Percentiles rank a stretch among this genome's conserved stretches.
Conservation (phyloP, 768 basidiomycete species). For the Cystofilobasidium capitatum region DNA sequence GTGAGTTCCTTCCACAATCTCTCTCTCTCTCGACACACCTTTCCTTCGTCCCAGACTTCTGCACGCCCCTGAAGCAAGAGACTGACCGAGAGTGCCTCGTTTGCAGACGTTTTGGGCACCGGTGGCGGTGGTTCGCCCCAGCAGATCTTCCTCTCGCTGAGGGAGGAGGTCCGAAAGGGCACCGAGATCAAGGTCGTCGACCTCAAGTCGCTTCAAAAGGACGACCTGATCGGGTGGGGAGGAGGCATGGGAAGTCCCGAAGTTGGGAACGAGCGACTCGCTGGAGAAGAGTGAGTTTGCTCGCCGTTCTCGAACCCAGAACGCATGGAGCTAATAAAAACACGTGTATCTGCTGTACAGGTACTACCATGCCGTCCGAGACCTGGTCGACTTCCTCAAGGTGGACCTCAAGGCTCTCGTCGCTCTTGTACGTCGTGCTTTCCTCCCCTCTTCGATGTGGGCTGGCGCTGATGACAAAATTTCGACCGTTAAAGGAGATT, state of each 20-base stretch:
- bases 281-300: not conserved
- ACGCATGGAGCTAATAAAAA: no score
- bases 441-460: no score
- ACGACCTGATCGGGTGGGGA: conserved; percentile 44
- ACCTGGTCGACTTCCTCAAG: not conserved
- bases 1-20: no score
- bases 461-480: no score
- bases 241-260: conserved; percentile 34
- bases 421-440: not conserved
- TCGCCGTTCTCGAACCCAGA: not conserved
- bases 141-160: conserved; percentile 45
- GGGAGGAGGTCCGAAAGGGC: conserved; percentile 51
- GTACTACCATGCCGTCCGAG: not conserved
- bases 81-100: not conserved
- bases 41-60: no score
- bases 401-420: not conserved
- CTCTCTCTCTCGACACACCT: no score
- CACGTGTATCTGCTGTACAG: no score
- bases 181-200: conserved; percentile 46
- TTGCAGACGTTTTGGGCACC: conserved; percentile 47
- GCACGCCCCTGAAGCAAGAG: no score
- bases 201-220: conserved; percentile 42
- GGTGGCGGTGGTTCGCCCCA: conserved; percentile 58
- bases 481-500: not conserved
- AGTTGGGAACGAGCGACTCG: conserved; percentile 21